Evolutionary conservation across 1,139 yeast genomes (phyloP), one percentile per base, ranked within the genome.

Genomic region (Geotrichum candidum): DNA sequence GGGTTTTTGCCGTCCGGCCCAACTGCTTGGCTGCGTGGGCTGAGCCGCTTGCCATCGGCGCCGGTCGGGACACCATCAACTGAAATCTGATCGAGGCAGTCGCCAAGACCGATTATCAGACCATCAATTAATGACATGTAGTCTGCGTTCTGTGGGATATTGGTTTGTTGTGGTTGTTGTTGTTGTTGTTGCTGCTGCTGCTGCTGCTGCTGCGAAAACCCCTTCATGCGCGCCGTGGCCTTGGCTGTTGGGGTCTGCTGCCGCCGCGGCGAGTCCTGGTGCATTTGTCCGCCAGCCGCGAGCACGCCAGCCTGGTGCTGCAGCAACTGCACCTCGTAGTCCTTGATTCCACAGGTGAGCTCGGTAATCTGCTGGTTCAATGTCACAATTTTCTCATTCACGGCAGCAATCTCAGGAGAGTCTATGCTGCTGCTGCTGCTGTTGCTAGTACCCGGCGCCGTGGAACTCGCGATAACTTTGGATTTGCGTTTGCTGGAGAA

Each of bases 291-390:
- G 31, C 11, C 9, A 15, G 51, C 51, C 15, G 51, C 57, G 15
- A 58, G 41, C 5, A 58, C 46, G 5, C 54, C 61, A 2, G 54
- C 57, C 23, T 53, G 51, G 33, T 58, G 61, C 51, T 27, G 25
- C 22, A 58, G 54, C 23, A 54, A 10, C 18, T 7, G 27, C 25
- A 48, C 25, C 18, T 58, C 57, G 18, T 22, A 22, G 3, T 50
- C 57, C 13, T 51, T 46, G 18, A 53, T n/a, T 38, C 50, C 54
- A 22, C 31, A 22, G 29, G 6, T 23, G 13, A 58, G 22, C 13
- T 51, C 53, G 23, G 29, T 33, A 13, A 58, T 27, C 52, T 58
- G 57, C 15, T 22, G 35, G 31, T 51, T 54, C n/a, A 54, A 9
- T 13, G 33, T 50, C 31, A 11, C 10, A 7, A 58, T 45, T 15